Evolutionary conservation across 495 filamentous ascomycete species (phyloP).

Genomic region (Hypoxylon intermedium): DNA sequence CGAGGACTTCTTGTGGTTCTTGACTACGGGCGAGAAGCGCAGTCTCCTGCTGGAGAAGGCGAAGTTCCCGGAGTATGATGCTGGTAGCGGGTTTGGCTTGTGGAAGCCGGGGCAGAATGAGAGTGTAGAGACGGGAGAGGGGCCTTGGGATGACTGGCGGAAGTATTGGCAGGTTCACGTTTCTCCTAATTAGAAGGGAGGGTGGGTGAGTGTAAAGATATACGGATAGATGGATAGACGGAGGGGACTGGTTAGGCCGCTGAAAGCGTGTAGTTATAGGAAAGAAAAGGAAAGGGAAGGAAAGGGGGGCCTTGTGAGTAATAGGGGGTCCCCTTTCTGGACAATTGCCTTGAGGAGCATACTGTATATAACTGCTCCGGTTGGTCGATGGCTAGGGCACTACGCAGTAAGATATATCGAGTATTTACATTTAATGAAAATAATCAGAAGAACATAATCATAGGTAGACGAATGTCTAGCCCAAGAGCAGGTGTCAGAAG

Average conservation of each 20-base stretch:
- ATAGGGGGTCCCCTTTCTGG: too few species aligned
- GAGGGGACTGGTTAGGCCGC: neutral
- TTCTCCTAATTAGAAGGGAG: constrained; percentile 33
- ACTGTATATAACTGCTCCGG: too few species aligned
- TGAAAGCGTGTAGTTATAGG: too few species aligned
- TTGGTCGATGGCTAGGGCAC: too few species aligned
- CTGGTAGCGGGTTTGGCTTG: constrained; percentile 44
- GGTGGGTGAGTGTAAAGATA: neutral
- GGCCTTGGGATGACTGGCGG: constrained; percentile 47
- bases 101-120: constrained; percentile 47
- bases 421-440: too few species aligned
- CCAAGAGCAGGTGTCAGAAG: too few species aligned
- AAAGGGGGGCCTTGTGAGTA: too few species aligned
- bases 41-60: constrained; percentile 47
- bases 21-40: constrained; percentile 42
- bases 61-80: constrained; percentile 48
- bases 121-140: constrained; percentile 35
- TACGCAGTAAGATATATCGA: too few species aligned
- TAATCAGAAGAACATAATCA: too few species aligned
- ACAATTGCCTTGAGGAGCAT: too few species aligned
- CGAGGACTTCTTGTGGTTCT: constrained; percentile 53
- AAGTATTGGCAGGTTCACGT: constrained; percentile 53
- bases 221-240: neutral
- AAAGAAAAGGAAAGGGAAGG: too few species aligned
- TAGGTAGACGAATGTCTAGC: too few species aligned